Evolutionary conservation across 23 red algal genomes (phyloP).

Genomic region (Gracilariopsis chorda): DNA sequence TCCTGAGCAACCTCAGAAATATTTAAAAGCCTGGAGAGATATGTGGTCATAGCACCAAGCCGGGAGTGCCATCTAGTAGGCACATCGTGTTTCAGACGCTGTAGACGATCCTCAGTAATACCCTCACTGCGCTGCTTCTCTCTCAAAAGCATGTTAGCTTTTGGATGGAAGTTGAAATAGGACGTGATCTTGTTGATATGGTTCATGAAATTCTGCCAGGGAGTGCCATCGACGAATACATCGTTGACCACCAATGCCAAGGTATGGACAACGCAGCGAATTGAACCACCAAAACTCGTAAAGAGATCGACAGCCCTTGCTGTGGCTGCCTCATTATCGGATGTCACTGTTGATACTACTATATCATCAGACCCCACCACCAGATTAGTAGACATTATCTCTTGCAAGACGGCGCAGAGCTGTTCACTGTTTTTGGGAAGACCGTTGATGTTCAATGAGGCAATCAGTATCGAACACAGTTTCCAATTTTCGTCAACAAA

Average conservation of each 20-base stretch:
- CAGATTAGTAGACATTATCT: not conserved
- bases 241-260: not conserved
- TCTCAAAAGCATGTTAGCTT: not conserved
- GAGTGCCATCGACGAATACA: not conserved
- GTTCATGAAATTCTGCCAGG: not conserved
- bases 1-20: not conserved
- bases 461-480: not conserved
- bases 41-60: not conserved
- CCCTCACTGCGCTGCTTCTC: not conserved
- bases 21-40: not conserved
- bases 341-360: not conserved
- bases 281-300: not conserved
- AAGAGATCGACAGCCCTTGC: not conserved
- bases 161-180: not conserved
- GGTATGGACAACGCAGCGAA: not conserved
- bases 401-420: not conserved
- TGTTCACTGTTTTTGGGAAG: not conserved
- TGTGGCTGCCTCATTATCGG: not conserved
- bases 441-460: not conserved
- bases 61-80: not conserved
- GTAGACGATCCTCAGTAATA: not conserved
- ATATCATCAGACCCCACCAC: not conserved
- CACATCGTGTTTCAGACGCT: constrained; percentile 7
- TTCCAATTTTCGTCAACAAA: not conserved
- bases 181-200: not conserved